Evolutionary conservation across 169 alveolate genomes (phyloP).

Genomic region (Besnoitia besnoiti): DNA sequence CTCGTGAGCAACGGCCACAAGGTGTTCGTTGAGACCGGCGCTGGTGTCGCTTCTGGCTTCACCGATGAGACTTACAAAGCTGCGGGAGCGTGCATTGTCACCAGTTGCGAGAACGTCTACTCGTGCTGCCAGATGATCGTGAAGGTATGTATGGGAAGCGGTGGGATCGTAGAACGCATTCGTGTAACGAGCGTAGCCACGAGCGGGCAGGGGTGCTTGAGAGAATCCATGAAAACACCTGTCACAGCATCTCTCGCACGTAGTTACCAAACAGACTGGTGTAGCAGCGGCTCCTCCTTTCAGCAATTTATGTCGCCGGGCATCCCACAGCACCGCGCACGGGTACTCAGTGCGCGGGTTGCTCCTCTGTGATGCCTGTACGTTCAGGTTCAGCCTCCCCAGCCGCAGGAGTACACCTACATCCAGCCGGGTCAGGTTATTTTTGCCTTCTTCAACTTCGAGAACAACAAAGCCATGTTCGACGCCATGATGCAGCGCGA

Average conservation of each 20-base stretch:
- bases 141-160: neutral
- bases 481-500: slow-evolving; percentile 10
- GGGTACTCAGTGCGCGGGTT: neutral
- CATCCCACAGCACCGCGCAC: neutral
- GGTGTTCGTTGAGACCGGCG: slow-evolving; percentile 53
- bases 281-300: too few relatives aligned
- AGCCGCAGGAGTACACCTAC: slow-evolving; percentile 20
- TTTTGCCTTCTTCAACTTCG: slow-evolving; percentile 36
- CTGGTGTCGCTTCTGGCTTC: slow-evolving; percentile 55
- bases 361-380: neutral
- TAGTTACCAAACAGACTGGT: too few relatives aligned
- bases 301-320: too few relatives aligned
- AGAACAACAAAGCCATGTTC: slow-evolving; percentile 4
- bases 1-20: slow-evolving; percentile 33
- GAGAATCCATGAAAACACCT: too few relatives aligned
- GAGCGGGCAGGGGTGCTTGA: too few relatives aligned
- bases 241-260: too few relatives aligned
- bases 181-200: too few relatives aligned
- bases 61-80: slow-evolving; percentile 33
- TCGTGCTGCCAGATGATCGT: neutral
- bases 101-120: slow-evolving; percentile 30
- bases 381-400: slow-evolving; percentile 60
- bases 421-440: slow-evolving; percentile 49
- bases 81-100: slow-evolving; percentile 37
- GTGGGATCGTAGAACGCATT: too few relatives aligned